Base-by-base conservation (phyloP, 768 basidiomycete genomes). In the Lyophyllum semitale region DNA sequence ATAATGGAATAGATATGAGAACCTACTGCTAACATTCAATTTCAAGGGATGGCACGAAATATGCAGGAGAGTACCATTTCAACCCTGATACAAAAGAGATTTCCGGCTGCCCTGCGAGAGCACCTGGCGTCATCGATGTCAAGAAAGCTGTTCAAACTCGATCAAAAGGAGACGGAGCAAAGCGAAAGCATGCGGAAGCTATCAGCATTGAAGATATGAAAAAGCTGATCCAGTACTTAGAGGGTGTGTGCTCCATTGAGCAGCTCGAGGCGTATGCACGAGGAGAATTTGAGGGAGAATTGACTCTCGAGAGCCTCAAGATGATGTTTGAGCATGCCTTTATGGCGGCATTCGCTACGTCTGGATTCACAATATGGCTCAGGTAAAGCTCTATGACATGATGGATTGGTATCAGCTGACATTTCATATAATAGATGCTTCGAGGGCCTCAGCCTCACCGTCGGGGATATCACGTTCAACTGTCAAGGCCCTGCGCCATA, bases 191-290 rank as follows among this genome's bases (percentile, higher is more conserved):
- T 58, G 71, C 70, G 0, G 62, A 68, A 20, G 68, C 70, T 2
- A 71, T 71, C 44, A 61, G 63, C n/a, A 59, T 67, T 7, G 68
- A 73, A 35, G 72, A 73, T 23, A 59, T 74, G 32, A 25, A 58
- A 20, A 52, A 43, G 23, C 41, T 69, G 18, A 67, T 73, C 62
- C 26, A 23, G 9, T 71, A 64, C 59, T 75, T 70, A 6, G 51
- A 65, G 20, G 23, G n/a, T 1, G 37, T 55, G 30, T 69, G 63
- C 48, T 52, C 65, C n/a, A 32, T 33, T 65, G 8, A 44, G 35
- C 35, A 15, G 35, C 4, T 4, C 8, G 11, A 13, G 8, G 7
- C 4, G 4, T 13, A 13, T 13, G 42, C 12, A 43, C 23, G 13
- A 3, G 9, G 17, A 25, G 15, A 8, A 18, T 13, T 4, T 6